A percentile compares a stretch with the other conserved stretches of the same genome.
These are phyloP conservation scores for Gossypium longicalyx DNA, from an alignment of 345 rosid species.

Conservation along the genomic window DNA sequence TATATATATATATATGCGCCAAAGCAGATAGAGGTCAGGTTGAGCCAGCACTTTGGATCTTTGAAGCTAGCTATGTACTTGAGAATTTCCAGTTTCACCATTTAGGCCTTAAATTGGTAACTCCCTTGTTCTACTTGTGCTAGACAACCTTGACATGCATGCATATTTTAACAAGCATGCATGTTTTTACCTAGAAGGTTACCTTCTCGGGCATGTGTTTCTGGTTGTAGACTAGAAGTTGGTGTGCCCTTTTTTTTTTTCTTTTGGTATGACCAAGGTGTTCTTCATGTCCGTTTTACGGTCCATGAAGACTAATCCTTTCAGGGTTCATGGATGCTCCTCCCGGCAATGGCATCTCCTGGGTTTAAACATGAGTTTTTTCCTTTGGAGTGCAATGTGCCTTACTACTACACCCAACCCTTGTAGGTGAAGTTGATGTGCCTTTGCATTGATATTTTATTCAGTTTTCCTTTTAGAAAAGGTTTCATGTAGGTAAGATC, in stretches of 20 bases:
- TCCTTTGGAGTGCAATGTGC: too few relatives aligned
- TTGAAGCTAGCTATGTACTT: neutral
- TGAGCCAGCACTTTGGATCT: neutral
- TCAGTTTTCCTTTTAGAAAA: neutral
- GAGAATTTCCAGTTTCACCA: neutral
- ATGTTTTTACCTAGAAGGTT: neutral
- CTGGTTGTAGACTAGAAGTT: neutral
- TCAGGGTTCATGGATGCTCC: too few relatives aligned
- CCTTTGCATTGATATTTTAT: neutral
- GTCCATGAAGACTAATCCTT: too few relatives aligned
- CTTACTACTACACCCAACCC: too few relatives aligned
- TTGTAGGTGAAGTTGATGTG: neutral
- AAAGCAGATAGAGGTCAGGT: neutral
- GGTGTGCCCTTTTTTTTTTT: neutral
- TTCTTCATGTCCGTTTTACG: too few relatives aligned
- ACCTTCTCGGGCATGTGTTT: neutral
- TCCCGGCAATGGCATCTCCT: too few relatives aligned
- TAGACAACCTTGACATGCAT: neutral
- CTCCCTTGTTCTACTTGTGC: neutral
- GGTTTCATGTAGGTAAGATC: neutral
- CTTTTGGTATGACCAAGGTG: too few relatives aligned
- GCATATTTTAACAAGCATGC: neutral
- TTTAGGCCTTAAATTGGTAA: slow-evolving; percentile 3
- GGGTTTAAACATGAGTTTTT: too few relatives aligned
- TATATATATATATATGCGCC: neutral